These are phyloP conservation scores for Tulasnella sp. DNA, from an alignment of 768 basidiomycete genomes.

Conservation along the genomic window DNA sequence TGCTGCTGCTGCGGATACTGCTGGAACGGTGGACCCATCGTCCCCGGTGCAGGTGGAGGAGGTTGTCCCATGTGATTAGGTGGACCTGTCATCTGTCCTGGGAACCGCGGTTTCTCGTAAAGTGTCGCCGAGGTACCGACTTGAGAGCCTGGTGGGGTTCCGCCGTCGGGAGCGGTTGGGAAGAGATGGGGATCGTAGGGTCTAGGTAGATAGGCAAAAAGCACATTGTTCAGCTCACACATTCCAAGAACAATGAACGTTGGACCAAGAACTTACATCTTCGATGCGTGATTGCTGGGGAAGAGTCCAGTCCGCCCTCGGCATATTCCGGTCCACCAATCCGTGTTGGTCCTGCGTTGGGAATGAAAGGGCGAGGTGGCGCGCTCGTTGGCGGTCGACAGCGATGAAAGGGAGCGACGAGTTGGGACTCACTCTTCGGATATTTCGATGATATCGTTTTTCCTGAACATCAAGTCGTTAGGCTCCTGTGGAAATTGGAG, in stretches of 20 bases:
- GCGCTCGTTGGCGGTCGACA: not conserved
- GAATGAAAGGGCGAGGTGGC: not conserved
- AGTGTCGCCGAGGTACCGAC: not conserved
- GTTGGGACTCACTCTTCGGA: slow-evolving; percentile 8
- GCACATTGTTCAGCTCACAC: not conserved
- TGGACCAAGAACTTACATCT: not conserved
- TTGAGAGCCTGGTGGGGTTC: not conserved
- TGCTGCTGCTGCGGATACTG: not conserved
- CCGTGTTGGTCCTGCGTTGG: slow-evolving; percentile 8
- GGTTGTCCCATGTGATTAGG: not conserved
- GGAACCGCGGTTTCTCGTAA: slow-evolving; percentile 10
- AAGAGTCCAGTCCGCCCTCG: slow-evolving; percentile 16
- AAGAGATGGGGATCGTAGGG: slow-evolving; percentile 14
- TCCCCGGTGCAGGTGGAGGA: not conserved
- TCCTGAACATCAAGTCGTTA: slow-evolving; percentile 14
- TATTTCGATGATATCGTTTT: slow-evolving; percentile 16
- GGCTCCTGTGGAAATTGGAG: not conserved
- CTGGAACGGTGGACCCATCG: not conserved
- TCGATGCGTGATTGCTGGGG: slow-evolving; percentile 15
- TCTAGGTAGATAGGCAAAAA: not conserved
- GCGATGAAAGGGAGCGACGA: not conserved
- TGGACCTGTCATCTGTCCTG: slow-evolving; percentile 1
- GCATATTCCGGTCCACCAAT: slow-evolving; percentile 18
- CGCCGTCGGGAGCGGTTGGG: slow-evolving; percentile 11
- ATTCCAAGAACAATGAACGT: not conserved